Conservation (phyloP, 352 stramenopile genomes). For the Phytophthora kernoviae region DNA sequence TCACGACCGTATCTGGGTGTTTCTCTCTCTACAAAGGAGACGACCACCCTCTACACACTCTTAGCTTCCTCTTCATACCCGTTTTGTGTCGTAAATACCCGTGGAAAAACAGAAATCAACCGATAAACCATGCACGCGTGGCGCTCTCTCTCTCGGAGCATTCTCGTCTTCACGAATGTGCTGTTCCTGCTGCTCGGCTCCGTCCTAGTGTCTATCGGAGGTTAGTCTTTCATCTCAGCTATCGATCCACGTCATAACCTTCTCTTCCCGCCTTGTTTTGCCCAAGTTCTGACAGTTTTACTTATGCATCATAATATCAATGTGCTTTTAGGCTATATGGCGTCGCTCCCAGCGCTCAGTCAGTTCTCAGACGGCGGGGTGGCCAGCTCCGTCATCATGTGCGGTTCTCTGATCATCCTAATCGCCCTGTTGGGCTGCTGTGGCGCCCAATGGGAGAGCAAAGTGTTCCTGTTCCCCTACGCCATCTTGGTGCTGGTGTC, state of each 20-base stretch:
- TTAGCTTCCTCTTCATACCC: slow-evolving; percentile 3
- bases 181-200: slow-evolving; percentile 84
- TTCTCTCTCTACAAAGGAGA: not conserved
- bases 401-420: slow-evolving; percentile 75
- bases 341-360: slow-evolving; percentile 76
- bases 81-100: slow-evolving; percentile 23
- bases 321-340: slow-evolving; percentile 67
- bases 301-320: slow-evolving; percentile 10
- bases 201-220: slow-evolving; percentile 80
- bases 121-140: slow-evolving; percentile 50
- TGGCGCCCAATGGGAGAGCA: slow-evolving; percentile 86
- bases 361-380: slow-evolving; percentile 84
- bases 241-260: slow-evolving; percentile 4
- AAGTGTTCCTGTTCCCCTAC: slow-evolving; percentile 86
- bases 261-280: slow-evolving; percentile 1
- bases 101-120: slow-evolving; percentile 13
- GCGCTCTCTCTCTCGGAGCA: slow-evolving; percentile 75
- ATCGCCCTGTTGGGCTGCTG: slow-evolving; percentile 82
- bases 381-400: slow-evolving; percentile 81
- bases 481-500: slow-evolving; percentile 80
- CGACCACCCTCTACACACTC: slow-evolving; percentile 7
- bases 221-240: slow-evolving; percentile 30
- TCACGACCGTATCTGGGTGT: slow-evolving; percentile 11
- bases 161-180: slow-evolving; percentile 90
- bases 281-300: slow-evolving; percentile 4